A percentile compares a stretch with the other conserved stretches of the same genome.
phyloP scores from a whole-genome alignment of 768 basidiomycete genomes.

The Chalciporus piperatus region DNA sequence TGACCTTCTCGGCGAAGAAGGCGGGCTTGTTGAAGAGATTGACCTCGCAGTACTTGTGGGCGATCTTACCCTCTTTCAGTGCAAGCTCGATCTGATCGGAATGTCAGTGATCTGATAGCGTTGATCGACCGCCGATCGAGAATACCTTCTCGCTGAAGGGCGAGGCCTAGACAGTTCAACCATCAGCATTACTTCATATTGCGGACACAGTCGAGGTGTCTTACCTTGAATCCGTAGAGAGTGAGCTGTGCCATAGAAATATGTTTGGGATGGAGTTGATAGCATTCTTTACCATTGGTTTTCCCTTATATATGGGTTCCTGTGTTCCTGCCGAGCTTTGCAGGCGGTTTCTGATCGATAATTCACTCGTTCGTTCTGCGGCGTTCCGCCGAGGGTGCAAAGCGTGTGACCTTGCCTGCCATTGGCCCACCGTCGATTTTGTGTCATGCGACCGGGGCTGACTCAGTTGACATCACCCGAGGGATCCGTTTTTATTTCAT shows the following conservation, averaged over 20 bases:
- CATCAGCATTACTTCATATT: background rate
- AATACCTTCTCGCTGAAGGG: conserved; percentile 4
- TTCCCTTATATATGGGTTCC: no score
- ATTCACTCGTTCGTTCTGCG: no score
- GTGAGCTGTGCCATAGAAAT: background rate
- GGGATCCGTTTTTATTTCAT: no score
- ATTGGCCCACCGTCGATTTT: no score
- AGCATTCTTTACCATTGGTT: no score
- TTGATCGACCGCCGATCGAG: background rate
- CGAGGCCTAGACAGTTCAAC: background rate
- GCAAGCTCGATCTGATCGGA: conserved; percentile 50
- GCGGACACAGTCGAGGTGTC: background rate
- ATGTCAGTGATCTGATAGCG: background rate
- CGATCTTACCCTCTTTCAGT: conserved; percentile 49
- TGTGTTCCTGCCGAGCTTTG: no score
- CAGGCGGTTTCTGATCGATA: no score
- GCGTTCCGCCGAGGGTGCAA: no score
- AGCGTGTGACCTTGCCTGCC: no score
- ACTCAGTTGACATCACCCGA: no score
- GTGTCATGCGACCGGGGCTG: no score
- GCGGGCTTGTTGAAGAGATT: conserved; percentile 61
- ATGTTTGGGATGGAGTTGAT: no score
- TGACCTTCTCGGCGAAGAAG: conserved; percentile 61
- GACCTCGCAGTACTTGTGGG: conserved; percentile 49
- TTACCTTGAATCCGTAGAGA: conserved; percentile 3